Conservation (phyloP, 2,329 filamentous ascomycete genomes). For the Diaporthe velutina region DNA sequence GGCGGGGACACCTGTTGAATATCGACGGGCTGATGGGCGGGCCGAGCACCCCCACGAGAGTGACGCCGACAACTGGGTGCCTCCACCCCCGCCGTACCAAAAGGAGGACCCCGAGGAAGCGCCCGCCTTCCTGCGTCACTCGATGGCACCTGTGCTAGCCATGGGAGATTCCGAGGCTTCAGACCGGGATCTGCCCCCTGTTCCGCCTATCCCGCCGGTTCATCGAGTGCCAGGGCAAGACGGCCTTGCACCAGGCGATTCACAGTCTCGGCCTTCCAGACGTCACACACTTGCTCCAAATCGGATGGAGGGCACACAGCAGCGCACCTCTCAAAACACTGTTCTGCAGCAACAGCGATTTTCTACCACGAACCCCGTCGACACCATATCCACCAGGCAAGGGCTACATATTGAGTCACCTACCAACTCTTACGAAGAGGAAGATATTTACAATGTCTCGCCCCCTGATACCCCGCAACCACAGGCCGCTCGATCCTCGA, state of each 20-base stretch:
- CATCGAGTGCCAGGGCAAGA: constrained; percentile 42
- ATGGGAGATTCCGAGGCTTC: constrained; percentile 16
- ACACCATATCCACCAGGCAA: constrained; percentile 31
- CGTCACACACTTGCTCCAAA: constrained; percentile 35
- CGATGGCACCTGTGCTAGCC: constrained; percentile 53
- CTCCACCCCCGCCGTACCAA: constrained; percentile 85
- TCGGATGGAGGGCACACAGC: constrained; percentile 26
- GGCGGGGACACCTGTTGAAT: constrained; percentile 65
- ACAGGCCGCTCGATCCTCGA: constrained; percentile 35
- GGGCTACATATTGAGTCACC: constrained; percentile 6
- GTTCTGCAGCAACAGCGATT: constrained; percentile 52
- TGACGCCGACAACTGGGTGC: constrained; percentile 90
- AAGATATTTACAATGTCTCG: constrained; percentile 62
- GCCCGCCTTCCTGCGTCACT: constrained; percentile 68
- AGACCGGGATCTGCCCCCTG: constrained; percentile 37
- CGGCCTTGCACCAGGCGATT: neutral
- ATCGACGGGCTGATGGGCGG: constrained; percentile 77
- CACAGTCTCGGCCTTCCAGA: constrained; percentile 17
- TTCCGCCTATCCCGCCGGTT: constrained; percentile 44
- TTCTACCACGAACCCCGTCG: constrained; percentile 47
- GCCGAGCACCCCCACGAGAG: constrained; percentile 86
- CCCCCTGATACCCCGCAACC: constrained; percentile 57
- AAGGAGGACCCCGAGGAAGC: constrained; percentile 71
- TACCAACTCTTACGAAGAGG: constrained; percentile 43
- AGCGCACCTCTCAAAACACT: constrained; percentile 9